phyloP scores from a whole-genome alignment of 306 rosid species.

The Datisca glomerata region DNA sequence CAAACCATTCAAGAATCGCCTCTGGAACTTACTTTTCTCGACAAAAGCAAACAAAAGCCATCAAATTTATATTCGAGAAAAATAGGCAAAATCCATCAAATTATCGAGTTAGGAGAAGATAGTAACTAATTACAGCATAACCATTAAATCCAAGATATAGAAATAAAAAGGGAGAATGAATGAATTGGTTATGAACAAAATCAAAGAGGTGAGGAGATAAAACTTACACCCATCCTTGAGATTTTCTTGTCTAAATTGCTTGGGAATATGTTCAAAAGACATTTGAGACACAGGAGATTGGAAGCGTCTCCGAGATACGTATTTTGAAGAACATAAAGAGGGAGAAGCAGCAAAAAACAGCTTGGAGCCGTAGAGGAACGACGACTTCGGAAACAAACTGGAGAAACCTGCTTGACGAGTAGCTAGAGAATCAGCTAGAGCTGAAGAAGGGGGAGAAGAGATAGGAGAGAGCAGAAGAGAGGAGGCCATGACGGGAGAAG shows the following conservation, averaged over 20 bases:
- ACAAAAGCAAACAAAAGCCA: too few species aligned
- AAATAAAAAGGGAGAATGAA: background rate
- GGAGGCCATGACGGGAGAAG: background rate
- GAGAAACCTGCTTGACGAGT: slow-evolving; percentile 10
- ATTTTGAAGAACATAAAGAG: slow-evolving; percentile 4
- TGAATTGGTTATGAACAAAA: background rate
- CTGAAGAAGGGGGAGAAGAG: slow-evolving; percentile 26
- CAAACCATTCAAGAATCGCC: too few species aligned
- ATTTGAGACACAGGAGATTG: slow-evolving; percentile 22
- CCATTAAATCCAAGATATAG: too few species aligned
- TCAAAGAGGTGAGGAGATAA: background rate
- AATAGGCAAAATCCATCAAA: slow-evolving; percentile 1
- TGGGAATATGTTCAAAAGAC: slow-evolving; percentile 65
- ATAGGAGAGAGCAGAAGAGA: slow-evolving; percentile 2
- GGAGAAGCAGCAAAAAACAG: slow-evolving; percentile 14
- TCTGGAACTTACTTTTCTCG: too few species aligned
- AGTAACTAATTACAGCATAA: too few species aligned
- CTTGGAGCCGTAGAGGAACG: slow-evolving; percentile 44
- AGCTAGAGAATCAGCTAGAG: slow-evolving; percentile 5
- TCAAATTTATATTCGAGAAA: too few species aligned
- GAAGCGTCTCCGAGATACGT: slow-evolving; percentile 23
- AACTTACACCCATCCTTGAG: slow-evolving; percentile 84
- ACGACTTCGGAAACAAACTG: slow-evolving; percentile 14
- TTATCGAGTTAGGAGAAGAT: background rate
- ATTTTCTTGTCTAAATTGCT: slow-evolving; percentile 68